Evolutionary conservation across 1,139 yeast species (phyloP).

Genomic region (Chernovozyma aurita): DNA sequence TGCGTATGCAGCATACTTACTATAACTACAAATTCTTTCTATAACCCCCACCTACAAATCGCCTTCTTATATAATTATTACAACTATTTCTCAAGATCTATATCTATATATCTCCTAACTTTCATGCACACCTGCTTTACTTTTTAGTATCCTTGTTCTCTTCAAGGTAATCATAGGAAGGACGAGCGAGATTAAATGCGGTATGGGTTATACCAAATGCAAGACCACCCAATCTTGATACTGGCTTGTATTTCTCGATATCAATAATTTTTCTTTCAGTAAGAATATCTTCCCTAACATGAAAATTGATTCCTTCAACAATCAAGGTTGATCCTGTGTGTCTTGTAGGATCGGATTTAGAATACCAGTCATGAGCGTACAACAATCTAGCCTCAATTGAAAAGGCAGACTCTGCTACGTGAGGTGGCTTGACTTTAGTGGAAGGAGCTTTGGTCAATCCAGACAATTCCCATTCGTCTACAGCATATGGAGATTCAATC

Average conservation of each 20-base stretch:
- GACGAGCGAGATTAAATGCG: conserved; percentile 43
- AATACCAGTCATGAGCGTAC: conserved; percentile 41
- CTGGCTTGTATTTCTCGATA: conserved; percentile 47
- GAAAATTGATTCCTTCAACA: conserved; percentile 56
- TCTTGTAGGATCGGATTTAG: conserved; percentile 31
- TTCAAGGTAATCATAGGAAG: no score
- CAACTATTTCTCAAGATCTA: no score
- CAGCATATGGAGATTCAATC: conserved; percentile 42
- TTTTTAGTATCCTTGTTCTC: no score
- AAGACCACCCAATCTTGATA: conserved; percentile 54
- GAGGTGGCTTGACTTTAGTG: conserved; percentile 45
- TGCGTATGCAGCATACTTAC: no score
- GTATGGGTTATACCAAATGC: conserved; percentile 41
- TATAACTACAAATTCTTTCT: no score
- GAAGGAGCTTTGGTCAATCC: conserved; percentile 52
- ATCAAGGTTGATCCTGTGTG: conserved; percentile 39
- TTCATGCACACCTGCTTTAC: no score
- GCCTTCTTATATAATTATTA: no score
- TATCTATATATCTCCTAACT: no score
- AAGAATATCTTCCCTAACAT: conserved; percentile 52
- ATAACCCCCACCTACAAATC: no score
- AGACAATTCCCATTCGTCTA: conserved; percentile 52
- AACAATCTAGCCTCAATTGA: conserved; percentile 53
- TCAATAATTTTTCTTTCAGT: conserved; percentile 37
- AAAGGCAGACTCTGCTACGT: conserved; percentile 60